Evolutionary conservation across 1,284 basidiomycete genomes (phyloP), one percentile per base, ranked within the genome.

Genomic region (Neonothopanus nambi): DNA sequence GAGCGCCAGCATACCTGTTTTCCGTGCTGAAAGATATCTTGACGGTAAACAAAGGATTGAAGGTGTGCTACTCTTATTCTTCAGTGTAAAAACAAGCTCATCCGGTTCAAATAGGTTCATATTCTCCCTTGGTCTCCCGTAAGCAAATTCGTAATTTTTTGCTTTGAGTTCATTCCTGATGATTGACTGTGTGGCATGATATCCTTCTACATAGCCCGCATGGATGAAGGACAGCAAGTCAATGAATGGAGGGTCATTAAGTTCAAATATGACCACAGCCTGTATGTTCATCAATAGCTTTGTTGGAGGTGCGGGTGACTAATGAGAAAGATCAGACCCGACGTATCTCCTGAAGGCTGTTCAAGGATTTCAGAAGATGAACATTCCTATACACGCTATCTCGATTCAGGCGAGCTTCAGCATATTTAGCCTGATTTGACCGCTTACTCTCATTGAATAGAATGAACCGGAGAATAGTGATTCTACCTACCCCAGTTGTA

Each of bases 61-160:
- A 46, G 51, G 41, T 53, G n/a, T 17, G 47, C 49, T 15, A 18
- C 4, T 33, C 13, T 43, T 1, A 9, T 28, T 37, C 7, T 8
- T 40, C 33, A 3, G 6, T 30, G 1, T 17, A 33, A 15, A 8
- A 11, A 20, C 17, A 39, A 5, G 5, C 42, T 44, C 17, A 20
- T 40, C 12, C 13, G n/a, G n/a, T 21, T 18, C 24, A 13, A 17
- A 8, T 66, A 68, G 58, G 60, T 72, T 13, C 65, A 68, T 46
- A 50, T 71, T 21, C 42, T 69, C 21, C 70, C 70, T 13, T 73
- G 71, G 71, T 69, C 67, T 47, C 67, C 70, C 9, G 68, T 70
- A 43, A 54, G 66, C 9, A 18, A 30, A 28, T 17, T 26, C 18
- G 24, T 15, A 12, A 12, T 28, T 24, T 18, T 12, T 35, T n/a